Base-by-base conservation (phyloP, 352 stramenopile genomes). In the Pythium myriotylum region DNA sequence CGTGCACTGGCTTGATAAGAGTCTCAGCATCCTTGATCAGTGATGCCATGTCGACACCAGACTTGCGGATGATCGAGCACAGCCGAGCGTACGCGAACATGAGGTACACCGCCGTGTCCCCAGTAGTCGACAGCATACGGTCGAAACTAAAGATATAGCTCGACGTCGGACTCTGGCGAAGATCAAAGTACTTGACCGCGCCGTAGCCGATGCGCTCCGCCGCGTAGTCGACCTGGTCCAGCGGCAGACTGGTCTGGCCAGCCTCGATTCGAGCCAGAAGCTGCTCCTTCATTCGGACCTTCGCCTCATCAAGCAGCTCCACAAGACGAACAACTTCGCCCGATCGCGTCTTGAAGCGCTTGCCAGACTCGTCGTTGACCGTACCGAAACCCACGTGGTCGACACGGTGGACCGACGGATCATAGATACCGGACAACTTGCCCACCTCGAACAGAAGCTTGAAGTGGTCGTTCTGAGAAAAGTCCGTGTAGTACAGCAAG, bases 71-170 rank as follows among this genome's bases (percentile, higher is more conserved):
- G 73, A 99, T 99, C 48, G 91, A 98, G 60, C 91, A 95, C 51
- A 99, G 83, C 51, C 98, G 92, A n/a, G 97, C 98, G 76, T 99
- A 97, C 26, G 96, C 95, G 79, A 99, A 99, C 74, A 99, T 88
- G 42, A 99, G 81, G 77, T 99, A 99, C 59, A 99, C 96, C 54
- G 97, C 97, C 46, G 98, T 99, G 81, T 99, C 97, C 24, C 98
- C 98, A 66, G 97, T 98, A 4, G 95, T 98, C 71, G 98, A 97
- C 35, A 99, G 88, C 98, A 99, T 99, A 62, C 92, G 86, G 84
- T 99, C 97, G 70, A 99, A 99, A 62, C 89, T 98, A 75, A 99
- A 99, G 53, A 96, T 90, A 83, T 99, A 99, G 73, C 99, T 98
- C 57, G 94, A 98, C 39, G 94, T 97, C 14, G 97, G 97, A 68